Conservation (phyloP, 106 monocot species). For the Hemerocallis citrina region DNA sequence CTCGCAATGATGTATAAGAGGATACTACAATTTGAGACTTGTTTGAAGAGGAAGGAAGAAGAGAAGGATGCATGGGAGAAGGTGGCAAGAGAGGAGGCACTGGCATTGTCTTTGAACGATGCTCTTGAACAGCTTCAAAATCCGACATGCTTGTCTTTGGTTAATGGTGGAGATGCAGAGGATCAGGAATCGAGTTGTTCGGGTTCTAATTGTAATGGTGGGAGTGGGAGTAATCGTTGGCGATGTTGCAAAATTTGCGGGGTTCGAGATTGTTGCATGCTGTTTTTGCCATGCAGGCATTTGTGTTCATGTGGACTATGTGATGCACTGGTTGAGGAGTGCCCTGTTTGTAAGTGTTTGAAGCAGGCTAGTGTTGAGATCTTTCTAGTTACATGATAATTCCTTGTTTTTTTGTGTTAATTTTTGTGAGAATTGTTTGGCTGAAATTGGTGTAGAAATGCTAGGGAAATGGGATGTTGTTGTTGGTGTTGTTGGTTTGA, state of each 20-base stretch:
- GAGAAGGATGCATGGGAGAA: neutral
- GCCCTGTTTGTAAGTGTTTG: neutral
- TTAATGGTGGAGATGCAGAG: too few relatives aligned
- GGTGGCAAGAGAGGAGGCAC: neutral
- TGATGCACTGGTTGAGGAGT: neutral
- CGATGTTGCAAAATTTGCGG: neutral
- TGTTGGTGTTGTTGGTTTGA: too few relatives aligned
- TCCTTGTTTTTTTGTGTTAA: too few relatives aligned
- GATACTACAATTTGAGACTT: neutral
- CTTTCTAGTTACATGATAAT: too few relatives aligned
- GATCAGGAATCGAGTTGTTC: too few relatives aligned
- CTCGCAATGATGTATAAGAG: neutral
- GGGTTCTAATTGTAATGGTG: too few relatives aligned
- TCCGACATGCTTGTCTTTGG: neutral
- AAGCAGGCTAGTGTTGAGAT: neutral
- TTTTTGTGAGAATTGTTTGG: too few relatives aligned
- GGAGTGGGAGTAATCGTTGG: too few relatives aligned
- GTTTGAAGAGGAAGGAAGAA: neutral
- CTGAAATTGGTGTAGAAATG: too few relatives aligned
- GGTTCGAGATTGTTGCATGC: neutral
- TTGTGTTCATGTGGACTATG: neutral
- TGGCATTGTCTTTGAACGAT: neutral
- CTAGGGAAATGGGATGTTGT: too few relatives aligned
- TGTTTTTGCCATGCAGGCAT: neutral
- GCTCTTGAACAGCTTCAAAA: neutral